Evolutionary conservation across 1,284 basidiomycete species (phyloP).

Genomic region (Sanguinoderma infundibulare): DNA sequence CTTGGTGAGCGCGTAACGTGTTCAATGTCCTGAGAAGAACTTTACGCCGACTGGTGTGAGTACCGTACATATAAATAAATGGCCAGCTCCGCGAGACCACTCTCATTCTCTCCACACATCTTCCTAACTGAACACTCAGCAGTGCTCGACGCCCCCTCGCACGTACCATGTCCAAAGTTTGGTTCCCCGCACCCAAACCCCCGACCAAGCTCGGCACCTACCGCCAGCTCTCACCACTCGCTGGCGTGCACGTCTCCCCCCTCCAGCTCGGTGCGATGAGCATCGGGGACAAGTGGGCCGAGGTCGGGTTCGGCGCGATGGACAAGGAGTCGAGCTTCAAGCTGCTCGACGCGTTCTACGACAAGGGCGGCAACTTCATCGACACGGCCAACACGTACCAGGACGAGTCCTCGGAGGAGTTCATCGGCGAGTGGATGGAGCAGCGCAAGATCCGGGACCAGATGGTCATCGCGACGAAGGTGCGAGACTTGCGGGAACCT

Average conservation of each 20-base stretch:
- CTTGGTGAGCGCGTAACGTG: no score
- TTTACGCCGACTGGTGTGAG: no score
- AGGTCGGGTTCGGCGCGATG: constrained; percentile 44
- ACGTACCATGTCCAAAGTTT: constrained; percentile 20
- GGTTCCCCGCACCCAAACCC: constrained; percentile 15
- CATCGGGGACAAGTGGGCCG: constrained; percentile 52
- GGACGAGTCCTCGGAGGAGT: constrained; percentile 37
- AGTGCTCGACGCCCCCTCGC: not conserved
- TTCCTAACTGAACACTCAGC: no score
- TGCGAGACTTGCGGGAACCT: not conserved
- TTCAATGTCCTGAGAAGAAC: no score
- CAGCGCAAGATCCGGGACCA: constrained; percentile 44
- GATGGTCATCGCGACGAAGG: constrained; percentile 49
- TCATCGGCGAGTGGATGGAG: constrained; percentile 51
- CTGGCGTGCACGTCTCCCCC: constrained; percentile 47
- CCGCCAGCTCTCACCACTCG: constrained; percentile 27
- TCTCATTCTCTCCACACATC: no score
- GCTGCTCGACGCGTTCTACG: constrained; percentile 40
- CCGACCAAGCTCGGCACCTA: constrained; percentile 26
- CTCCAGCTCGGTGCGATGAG: constrained; percentile 57
- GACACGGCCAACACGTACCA: constrained; percentile 39
- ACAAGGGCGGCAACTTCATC: constrained; percentile 39
- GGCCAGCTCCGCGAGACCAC: no score
- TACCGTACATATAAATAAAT: no score
- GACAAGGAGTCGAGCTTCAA: constrained; percentile 37